Percentiles rank a stretch among this genome's conserved stretches.
phyloP scores from a whole-genome alignment of 371 early-diverging fungal genomes.

The Lichtheimia ramosa region DNA sequence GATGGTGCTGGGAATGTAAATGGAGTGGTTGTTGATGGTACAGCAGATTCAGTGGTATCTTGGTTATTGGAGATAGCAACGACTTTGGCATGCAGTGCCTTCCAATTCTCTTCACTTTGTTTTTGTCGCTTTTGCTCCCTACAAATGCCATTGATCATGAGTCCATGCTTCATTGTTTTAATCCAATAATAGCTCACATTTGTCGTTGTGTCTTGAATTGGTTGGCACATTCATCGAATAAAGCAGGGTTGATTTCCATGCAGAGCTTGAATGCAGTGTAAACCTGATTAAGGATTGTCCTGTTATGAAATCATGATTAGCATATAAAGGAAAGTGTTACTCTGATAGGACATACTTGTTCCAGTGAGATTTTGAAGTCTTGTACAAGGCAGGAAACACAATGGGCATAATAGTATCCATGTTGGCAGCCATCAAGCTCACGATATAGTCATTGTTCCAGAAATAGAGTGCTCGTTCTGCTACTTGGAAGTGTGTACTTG shows the following conservation, averaged over 20 bases:
- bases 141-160: not conserved
- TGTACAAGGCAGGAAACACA: slow-evolving; percentile 87
- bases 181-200: slow-evolving; percentile 57
- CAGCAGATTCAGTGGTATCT: no score
- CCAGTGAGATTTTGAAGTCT: slow-evolving; percentile 95
- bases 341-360: slow-evolving; percentile 67
- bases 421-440: slow-evolving; percentile 89
- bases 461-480: slow-evolving; percentile 95
- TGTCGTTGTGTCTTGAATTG: slow-evolving; percentile 82
- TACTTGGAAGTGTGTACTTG: slow-evolving; percentile 94
- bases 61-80: no score
- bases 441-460: slow-evolving; percentile 97
- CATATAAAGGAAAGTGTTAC: not conserved
- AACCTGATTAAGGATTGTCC: slow-evolving; percentile 92
- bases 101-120: slow-evolving; percentile 85
- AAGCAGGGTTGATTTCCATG: slow-evolving; percentile 90
- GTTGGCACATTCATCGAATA: slow-evolving; percentile 91
- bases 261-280: slow-evolving; percentile 93
- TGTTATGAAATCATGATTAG: slow-evolving; percentile 20
- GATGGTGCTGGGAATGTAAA: slow-evolving; percentile 9
- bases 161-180: not conserved
- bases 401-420: slow-evolving; percentile 87
- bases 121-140: slow-evolving; percentile 85
- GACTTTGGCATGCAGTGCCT: slow-evolving; percentile 54
- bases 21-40: not conserved